Evolutionary conservation across 495 filamentous ascomycete genomes (phyloP).

Genomic region (Bombardia bombarda): DNA sequence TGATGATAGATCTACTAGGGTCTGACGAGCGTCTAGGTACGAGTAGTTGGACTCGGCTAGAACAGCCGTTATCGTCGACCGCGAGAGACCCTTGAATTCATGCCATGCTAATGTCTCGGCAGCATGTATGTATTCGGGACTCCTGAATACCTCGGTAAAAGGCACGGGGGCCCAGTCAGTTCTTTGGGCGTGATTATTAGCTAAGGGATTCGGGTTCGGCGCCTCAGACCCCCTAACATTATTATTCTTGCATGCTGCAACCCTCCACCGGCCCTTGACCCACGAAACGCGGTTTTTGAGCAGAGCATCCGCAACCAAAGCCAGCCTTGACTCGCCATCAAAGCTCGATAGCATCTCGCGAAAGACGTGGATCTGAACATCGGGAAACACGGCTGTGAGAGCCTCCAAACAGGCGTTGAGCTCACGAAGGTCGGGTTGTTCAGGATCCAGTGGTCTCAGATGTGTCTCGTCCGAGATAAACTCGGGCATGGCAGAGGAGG

Average conservation of each 20-base stretch:
- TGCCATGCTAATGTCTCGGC: slow-evolving; percentile 54
- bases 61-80: slow-evolving; percentile 76
- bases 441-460: slow-evolving; percentile 28
- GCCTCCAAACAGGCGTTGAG: slow-evolving; percentile 67
- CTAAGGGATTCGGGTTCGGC: slow-evolving; percentile 2
- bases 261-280: slow-evolving; percentile 66
- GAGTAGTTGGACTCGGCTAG: slow-evolving; percentile 86
- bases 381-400: slow-evolving; percentile 74
- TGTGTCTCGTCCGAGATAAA: slow-evolving; percentile 42
- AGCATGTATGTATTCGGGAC: slow-evolving; percentile 60
- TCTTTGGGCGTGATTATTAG: not conserved
- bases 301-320: slow-evolving; percentile 78
- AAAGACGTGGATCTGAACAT: slow-evolving; percentile 85
- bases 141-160: slow-evolving; percentile 65
- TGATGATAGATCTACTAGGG: slow-evolving; percentile 62
- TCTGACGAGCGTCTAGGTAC: slow-evolving; percentile 69
- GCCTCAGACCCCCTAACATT: too few species aligned
- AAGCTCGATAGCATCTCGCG: slow-evolving; percentile 78
- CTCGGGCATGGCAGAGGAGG: slow-evolving; percentile 13
- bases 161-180: too few species aligned
- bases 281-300: slow-evolving; percentile 68
- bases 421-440: slow-evolving; percentile 54
- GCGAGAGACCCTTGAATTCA: slow-evolving; percentile 76
- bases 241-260: slow-evolving; percentile 30
- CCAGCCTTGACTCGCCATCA: slow-evolving; percentile 71